Conservation (phyloP, 805 yeast genomes). For the Candida alai region DNA sequence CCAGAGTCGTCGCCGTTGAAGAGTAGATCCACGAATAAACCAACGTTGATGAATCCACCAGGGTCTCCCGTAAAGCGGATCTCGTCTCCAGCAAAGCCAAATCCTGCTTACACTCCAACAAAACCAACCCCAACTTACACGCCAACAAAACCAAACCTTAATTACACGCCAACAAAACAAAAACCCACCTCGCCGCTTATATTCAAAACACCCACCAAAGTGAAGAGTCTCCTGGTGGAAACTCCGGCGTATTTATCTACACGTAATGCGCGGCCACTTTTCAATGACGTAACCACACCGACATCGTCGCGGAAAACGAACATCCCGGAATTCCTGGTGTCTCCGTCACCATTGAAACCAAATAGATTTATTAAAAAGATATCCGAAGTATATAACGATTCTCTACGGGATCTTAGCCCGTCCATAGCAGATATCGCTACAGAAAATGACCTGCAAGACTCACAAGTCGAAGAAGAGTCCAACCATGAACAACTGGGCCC, state of each 20-base stretch:
- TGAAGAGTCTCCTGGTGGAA: constrained; percentile 1
- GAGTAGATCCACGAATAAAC: constrained; percentile 8
- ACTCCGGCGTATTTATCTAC: constrained; percentile 8
- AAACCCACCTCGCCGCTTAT: neutral
- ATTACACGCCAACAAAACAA: constrained; percentile 1
- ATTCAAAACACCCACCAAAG: constrained; percentile 1
- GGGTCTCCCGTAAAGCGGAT: constrained; percentile 8
- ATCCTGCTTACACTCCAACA: constrained; percentile 11
- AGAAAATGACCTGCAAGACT: constrained; percentile 10
- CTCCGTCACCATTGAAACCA: constrained; percentile 45
- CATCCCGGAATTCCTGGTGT: constrained; percentile 26
- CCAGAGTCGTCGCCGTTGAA: constrained; percentile 42
- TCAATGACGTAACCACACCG: constrained; percentile 5
- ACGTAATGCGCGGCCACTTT: neutral
- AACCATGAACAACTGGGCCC: no score
- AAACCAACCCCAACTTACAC: constrained; percentile 9
- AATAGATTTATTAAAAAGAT: constrained; percentile 30
- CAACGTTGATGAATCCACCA: constrained; percentile 5
- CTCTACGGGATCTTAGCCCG: constrained; percentile 15
- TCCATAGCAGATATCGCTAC: constrained; percentile 8
- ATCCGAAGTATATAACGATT: constrained; percentile 46
- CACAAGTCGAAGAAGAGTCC: constrained; percentile 8
- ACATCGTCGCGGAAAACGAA: neutral
- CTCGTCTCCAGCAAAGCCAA: constrained; percentile 4
- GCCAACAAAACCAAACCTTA: constrained; percentile 2